A percentile compares a stretch with the other conserved stretches of the same genome.
Evolutionary conservation across 2,329 filamentous ascomycete genomes (phyloP).

Genomic region (Penicillium sp.): DNA sequence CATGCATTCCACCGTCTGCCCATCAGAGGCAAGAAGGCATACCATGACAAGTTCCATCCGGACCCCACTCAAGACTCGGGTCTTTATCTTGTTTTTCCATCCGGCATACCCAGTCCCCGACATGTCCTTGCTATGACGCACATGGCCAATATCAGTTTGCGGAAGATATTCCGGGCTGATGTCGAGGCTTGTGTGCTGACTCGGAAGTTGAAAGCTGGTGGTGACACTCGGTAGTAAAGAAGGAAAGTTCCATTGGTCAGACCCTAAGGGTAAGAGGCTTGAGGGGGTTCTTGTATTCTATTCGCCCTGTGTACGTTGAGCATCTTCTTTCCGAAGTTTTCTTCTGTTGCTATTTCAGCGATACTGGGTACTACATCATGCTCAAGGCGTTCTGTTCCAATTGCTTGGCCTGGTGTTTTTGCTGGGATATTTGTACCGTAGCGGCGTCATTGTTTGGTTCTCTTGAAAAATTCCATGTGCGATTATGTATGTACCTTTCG

Average conservation of each 20-base stretch:
- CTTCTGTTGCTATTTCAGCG: background rate
- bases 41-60: constrained; percentile 35
- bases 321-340: background rate
- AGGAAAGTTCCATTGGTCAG: background rate
- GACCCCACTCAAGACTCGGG: constrained; percentile 26
- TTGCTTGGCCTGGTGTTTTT: background rate
- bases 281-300: background rate
- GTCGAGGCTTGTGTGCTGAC: background rate
- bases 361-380: background rate
- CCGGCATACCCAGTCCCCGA: constrained; percentile 24
- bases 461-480: background rate
- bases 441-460: background rate
- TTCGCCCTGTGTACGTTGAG: background rate
- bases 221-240: background rate
- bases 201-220: background rate
- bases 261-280: background rate
- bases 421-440: background rate
- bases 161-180: constrained; percentile 18
- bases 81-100: constrained; percentile 33
- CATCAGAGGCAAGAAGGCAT: constrained; percentile 34
- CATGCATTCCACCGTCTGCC: constrained; percentile 29
- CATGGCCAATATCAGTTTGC: constrained; percentile 34
- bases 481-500: background rate
- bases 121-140: constrained; percentile 31
- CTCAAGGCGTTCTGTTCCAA: background rate